Evolutionary conservation across 1,284 basidiomycete genomes (phyloP).

Genomic region (Puccinia polysora): DNA sequence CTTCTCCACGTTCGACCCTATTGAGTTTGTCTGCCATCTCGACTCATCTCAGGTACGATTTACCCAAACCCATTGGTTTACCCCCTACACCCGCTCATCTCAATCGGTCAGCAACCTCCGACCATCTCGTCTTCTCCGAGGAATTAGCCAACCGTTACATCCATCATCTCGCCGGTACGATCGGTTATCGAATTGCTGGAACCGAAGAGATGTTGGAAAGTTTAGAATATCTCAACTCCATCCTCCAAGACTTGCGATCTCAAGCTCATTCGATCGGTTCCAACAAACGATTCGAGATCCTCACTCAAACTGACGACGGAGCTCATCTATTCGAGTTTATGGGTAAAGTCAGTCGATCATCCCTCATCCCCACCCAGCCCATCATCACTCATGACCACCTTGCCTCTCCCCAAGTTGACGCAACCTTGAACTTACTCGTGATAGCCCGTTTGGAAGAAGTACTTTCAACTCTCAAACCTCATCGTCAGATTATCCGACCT

Average conservation of each 20-base stretch:
- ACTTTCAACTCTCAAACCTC: conserved; percentile 80
- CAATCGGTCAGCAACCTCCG: neutral
- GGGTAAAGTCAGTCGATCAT: conserved; percentile 47
- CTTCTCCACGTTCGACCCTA: too few species aligned
- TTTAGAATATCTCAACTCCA: conserved; percentile 68
- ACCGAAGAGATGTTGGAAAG: conserved; percentile 80
- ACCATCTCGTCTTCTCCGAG: conserved; percentile 40
- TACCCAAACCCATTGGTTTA: conserved; percentile 23
- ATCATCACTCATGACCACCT: too few species aligned
- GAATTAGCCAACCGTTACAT: conserved; percentile 44
- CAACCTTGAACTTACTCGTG: conserved; percentile 51
- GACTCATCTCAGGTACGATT: conserved; percentile 26
- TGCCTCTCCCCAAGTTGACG: neutral
- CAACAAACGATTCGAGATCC: conserved; percentile 72
- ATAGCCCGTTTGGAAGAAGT: conserved; percentile 82
- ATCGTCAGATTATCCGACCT: conserved; percentile 81
- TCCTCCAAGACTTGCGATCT: conserved; percentile 61
- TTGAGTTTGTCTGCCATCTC: conserved; percentile 26
- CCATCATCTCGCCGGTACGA: conserved; percentile 60
- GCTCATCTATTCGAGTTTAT: conserved; percentile 66
- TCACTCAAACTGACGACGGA: conserved; percentile 77
- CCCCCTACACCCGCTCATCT: neutral
- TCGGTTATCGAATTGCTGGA: conserved; percentile 88
- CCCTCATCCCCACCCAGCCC: neutral
- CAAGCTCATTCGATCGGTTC: conserved; percentile 55